Evolutionary conservation across 192 early-diverging fungal species (phyloP).

Genomic region (Coemansia sp.): DNA sequence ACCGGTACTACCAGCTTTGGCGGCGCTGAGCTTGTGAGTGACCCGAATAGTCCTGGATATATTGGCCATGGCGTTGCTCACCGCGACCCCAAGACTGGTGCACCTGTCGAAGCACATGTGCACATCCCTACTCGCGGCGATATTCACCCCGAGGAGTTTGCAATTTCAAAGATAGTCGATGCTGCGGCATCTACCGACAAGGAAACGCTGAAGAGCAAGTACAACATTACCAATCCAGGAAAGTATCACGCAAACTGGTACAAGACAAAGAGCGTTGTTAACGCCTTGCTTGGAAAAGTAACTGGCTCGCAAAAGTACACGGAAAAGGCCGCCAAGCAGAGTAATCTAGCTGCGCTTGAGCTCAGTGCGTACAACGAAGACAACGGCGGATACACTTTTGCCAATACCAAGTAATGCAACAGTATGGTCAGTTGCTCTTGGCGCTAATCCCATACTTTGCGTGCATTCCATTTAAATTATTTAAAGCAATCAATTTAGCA

Average conservation of each 20-base stretch:
- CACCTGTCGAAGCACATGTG: conserved; percentile 25
- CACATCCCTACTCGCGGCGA: conserved; percentile 48
- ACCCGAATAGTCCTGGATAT: conserved; percentile 36
- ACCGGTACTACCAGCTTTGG: conserved; percentile 33
- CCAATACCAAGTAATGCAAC: conserved; percentile 12
- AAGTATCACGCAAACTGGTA: conserved; percentile 55
- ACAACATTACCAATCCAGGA: conserved; percentile 30
- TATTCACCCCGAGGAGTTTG: conserved; percentile 41
- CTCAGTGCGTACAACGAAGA: conserved; percentile 39
- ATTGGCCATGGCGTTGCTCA: conserved; percentile 53
- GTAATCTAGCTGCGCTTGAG: conserved; percentile 44
- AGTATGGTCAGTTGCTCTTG: not conserved
- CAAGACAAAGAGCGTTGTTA: conserved; percentile 36
- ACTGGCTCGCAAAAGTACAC: conserved; percentile 32
- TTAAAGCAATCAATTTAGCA: not conserved
- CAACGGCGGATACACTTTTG: conserved; percentile 36
- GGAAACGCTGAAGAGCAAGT: conserved; percentile 30
- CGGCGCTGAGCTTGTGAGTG: conserved; percentile 38
- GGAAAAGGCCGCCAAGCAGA: conserved; percentile 35
- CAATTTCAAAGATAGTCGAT: conserved; percentile 5
- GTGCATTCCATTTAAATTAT: not conserved
- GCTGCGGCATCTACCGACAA: conserved; percentile 3
- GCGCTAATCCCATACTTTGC: conserved; percentile 9
- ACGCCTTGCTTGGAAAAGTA: conserved; percentile 27
- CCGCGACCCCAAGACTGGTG: conserved; percentile 48